A percentile compares a stretch with the other conserved stretches of the same genome.
Conservation (phyloP, 2,329 filamentous ascomycete species). For the Stagonosporopsis tanaceti region DNA sequence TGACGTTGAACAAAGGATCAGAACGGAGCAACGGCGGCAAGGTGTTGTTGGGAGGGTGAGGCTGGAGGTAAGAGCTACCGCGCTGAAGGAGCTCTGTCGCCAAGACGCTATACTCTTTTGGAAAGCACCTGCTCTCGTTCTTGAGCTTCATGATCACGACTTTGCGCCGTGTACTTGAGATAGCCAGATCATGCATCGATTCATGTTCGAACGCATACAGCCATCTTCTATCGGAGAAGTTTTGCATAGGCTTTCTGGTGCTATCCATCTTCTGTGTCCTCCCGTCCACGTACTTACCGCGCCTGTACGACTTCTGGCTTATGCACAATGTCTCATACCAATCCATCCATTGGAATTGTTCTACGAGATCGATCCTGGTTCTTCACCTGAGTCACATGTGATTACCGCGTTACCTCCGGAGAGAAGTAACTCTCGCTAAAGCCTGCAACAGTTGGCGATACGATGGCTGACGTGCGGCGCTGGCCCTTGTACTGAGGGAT, state of each 20-base stretch:
- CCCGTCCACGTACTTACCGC: neutral
- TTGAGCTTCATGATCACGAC: neutral
- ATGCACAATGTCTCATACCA: too few species aligned
- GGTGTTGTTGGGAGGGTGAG: constrained; percentile 11
- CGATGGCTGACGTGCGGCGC: neutral
- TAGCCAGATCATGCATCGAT: neutral
- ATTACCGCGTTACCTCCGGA: neutral
- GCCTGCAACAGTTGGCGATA: neutral
- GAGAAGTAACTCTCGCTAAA: neutral
- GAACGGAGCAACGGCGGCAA: constrained; percentile 20
- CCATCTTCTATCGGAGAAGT: neutral
- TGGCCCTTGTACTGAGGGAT: neutral
- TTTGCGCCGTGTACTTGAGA: neutral
- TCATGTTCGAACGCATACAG: neutral
- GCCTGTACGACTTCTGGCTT: too few species aligned
- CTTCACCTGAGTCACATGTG: neutral
- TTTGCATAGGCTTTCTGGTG: neutral
- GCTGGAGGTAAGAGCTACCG: constrained; percentile 11
- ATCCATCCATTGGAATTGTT: too few species aligned
- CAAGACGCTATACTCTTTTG: neutral
- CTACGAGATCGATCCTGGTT: too few species aligned
- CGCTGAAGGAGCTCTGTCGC: neutral
- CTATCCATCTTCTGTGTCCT: neutral
- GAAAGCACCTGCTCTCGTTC: neutral
- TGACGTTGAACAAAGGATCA: constrained; percentile 9